A percentile compares a stretch with the other conserved stretches of the same genome.
Conservation (phyloP, 2,329 filamentous ascomycete species). For the Dactylellina leptospora region DNA sequence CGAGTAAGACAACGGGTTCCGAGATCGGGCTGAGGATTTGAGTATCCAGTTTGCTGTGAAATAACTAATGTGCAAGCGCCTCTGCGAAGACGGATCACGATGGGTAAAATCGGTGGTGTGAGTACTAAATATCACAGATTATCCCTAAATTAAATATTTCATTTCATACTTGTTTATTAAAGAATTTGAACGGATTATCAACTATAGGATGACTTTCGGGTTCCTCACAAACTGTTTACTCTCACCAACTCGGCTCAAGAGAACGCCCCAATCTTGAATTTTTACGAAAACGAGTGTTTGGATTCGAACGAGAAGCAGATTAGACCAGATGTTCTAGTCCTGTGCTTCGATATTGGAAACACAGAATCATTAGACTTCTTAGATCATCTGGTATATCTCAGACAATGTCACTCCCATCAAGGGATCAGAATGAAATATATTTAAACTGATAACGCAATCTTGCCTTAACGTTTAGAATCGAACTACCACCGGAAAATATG, state of each 20-base stretch:
- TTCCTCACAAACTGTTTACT: constrained; percentile 16
- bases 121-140: constrained; percentile 1
- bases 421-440: background rate
- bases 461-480: constrained; percentile 26
- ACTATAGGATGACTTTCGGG: constrained; percentile 11
- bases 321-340: constrained; percentile 25
- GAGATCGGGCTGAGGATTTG: too few relatives aligned
- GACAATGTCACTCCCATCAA: background rate
- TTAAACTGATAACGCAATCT: too few relatives aligned
- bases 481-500: constrained; percentile 5
- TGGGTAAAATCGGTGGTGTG: constrained; percentile 34
- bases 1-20: constrained; percentile 5
- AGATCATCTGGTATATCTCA: constrained; percentile 1
- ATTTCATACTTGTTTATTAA: background rate
- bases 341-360: constrained; percentile 42
- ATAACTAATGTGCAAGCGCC: background rate
- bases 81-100: constrained; percentile 26
- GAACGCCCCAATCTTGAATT: constrained; percentile 29
- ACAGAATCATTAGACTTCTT: constrained; percentile 1
- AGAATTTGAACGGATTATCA: background rate
- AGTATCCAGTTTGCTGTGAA: background rate
- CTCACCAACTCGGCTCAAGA: constrained; percentile 36
- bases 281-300: constrained; percentile 31
- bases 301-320: constrained; percentile 18
- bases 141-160: background rate